These are phyloP conservation scores for Zygotorulaspora sp. DNA, from an alignment of 805 yeast genomes.

Conservation along the genomic window DNA sequence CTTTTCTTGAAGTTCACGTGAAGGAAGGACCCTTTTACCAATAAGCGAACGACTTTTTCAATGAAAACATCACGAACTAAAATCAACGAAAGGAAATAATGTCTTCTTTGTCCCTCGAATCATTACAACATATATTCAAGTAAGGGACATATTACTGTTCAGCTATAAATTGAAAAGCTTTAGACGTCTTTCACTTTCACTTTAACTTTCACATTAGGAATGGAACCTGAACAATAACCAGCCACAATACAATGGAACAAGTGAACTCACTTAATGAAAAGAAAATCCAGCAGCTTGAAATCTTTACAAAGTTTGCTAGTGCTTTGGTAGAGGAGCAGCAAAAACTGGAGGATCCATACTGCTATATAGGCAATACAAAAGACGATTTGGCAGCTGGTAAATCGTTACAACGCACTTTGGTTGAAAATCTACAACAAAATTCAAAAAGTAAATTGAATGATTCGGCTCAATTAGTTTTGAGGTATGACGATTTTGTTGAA, in stretches of 20 bases:
- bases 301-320: constrained; percentile 43
- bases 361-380: constrained; percentile 5
- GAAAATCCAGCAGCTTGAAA: constrained; percentile 39
- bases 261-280: constrained; percentile 37
- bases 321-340: constrained; percentile 30
- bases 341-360: constrained; percentile 14
- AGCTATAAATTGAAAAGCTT: too few species aligned
- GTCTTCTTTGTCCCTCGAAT: too few species aligned
- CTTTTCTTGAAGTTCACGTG: not conserved
- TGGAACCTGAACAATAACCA: constrained; percentile 12
- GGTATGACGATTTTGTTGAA: constrained; percentile 36
- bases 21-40: not conserved
- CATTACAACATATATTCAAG: too few species aligned
- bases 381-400: not conserved
- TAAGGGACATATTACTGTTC: too few species aligned
- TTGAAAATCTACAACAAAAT: not conserved
- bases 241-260: constrained; percentile 34
- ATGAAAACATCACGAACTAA: too few species aligned
- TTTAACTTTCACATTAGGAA: constrained; percentile 5
- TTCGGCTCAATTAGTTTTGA: constrained; percentile 30
- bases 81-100: constrained; percentile 2
- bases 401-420: not conserved
- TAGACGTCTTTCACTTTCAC: too few species aligned
- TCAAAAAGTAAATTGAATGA: not conserved
- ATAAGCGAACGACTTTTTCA: not conserved